Conservation (phyloP, 2,329 filamentous ascomycete species). For the Trichoderma sp. region DNA sequence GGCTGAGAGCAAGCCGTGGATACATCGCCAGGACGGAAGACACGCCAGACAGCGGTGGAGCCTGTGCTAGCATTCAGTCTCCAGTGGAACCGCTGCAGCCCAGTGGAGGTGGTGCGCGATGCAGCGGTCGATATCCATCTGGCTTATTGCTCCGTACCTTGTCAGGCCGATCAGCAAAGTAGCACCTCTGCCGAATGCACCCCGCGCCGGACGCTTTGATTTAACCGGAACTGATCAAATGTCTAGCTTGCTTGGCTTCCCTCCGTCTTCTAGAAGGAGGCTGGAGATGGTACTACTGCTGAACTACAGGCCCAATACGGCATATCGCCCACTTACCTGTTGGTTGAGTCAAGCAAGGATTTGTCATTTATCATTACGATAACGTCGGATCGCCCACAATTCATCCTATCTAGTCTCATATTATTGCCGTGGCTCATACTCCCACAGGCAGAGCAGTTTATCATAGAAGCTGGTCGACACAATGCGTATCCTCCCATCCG, state of each 20-base stretch:
- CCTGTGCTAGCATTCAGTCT: neutral
- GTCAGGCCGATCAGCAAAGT: constrained; percentile 16
- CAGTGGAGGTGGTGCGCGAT: constrained; percentile 21
- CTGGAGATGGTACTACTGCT: neutral
- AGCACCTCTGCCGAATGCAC: constrained; percentile 22
- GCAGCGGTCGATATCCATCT: constrained; percentile 1
- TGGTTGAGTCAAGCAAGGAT: neutral
- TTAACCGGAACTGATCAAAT: neutral
- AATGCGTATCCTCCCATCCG: constrained; percentile 41
- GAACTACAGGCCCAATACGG: neutral
- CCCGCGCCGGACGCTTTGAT: constrained; percentile 18
- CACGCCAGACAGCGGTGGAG: constrained; percentile 8
- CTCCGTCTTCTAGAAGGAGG: constrained; percentile 16
- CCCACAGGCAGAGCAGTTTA: constrained; percentile 68
- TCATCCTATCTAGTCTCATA: neutral
- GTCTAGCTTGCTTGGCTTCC: constrained; percentile 15
- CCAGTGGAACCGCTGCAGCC: constrained; percentile 23
- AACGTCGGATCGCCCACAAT: neutral
- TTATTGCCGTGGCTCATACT: constrained; percentile 31
- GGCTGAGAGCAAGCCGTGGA: constrained; percentile 11
- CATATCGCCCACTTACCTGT: neutral
- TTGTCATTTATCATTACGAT: neutral
- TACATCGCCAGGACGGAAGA: neutral
- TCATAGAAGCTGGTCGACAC: constrained; percentile 80
- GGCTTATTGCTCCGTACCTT: constrained; percentile 1